Conservation (phyloP, 345 rosid genomes). For the Schrenkiella parvula region DNA sequence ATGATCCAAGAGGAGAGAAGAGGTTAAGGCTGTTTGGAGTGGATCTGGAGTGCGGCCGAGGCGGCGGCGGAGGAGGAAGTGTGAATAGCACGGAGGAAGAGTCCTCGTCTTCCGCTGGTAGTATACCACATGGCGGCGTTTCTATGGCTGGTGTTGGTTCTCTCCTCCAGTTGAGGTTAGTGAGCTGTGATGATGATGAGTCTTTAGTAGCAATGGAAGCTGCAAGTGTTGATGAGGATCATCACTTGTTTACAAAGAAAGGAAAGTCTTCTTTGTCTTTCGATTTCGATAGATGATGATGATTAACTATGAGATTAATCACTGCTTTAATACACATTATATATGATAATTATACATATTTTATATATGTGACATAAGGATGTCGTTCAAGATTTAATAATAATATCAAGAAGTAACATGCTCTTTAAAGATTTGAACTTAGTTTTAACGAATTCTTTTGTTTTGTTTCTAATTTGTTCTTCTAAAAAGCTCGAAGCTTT, state of each 20-base stretch:
- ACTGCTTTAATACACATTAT: background rate
- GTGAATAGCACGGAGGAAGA: conserved; percentile 16
- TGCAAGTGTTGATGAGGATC: conserved; percentile 21
- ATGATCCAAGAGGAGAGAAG: conserved; percentile 35
- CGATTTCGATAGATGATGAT: conserved; percentile 43
- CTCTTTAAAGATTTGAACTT: background rate
- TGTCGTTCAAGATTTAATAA: conserved; percentile 4
- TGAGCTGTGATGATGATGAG: conserved; percentile 26
- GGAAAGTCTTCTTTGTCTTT: conserved; percentile 52
- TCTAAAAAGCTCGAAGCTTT: background rate
- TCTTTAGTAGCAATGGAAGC: conserved; percentile 21
- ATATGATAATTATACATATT: conserved; percentile 9
- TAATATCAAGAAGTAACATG: conserved; percentile 11
- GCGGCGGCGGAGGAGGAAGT: conserved; percentile 39
- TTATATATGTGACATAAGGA: conserved; percentile 5
- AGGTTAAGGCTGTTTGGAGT: conserved; percentile 59
- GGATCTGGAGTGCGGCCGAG: conserved; percentile 59
- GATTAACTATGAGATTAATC: background rate
- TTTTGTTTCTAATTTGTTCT: too few species aligned
- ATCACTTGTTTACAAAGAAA: conserved; percentile 21
- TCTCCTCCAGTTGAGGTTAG: conserved; percentile 23
- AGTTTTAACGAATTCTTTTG: background rate
- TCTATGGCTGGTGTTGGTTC: conserved; percentile 21
- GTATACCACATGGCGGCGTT: conserved; percentile 13
- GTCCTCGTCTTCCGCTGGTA: conserved; percentile 22